These are phyloP conservation scores for Neurospora sp. DNA, from an alignment of 495 filamentous ascomycete genomes.

Conservation along the genomic window DNA sequence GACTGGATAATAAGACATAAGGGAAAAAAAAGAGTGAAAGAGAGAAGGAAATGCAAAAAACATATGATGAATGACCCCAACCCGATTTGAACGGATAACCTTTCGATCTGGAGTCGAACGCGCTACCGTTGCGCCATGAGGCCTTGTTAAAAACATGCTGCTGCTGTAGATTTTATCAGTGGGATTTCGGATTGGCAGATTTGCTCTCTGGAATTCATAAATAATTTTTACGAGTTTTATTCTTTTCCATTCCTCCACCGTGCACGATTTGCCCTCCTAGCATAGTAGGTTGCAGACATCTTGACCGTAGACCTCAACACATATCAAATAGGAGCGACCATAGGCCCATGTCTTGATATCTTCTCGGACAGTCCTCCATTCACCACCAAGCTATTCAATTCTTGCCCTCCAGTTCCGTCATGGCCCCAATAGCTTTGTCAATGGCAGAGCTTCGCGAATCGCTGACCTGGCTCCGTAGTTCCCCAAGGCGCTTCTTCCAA, in stretches of 20 bases:
- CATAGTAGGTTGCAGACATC: not conserved
- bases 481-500: not conserved
- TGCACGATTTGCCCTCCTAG: not conserved
- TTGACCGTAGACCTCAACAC: not conserved
- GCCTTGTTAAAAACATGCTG: not conserved
- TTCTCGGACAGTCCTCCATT: not conserved
- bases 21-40: not conserved
- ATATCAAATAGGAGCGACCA: not conserved
- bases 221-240: not conserved
- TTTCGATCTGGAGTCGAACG: conserved; percentile 38
- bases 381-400: not conserved
- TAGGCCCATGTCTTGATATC: not conserved
- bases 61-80: not conserved
- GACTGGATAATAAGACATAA: not conserved
- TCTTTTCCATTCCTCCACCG: not conserved
- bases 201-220: not conserved
- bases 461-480: not conserved
- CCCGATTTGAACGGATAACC: conserved; percentile 25
- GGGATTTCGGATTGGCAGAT: not conserved
- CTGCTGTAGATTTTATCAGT: not conserved
- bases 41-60: not conserved
- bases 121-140: conserved; percentile 31
- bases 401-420: not conserved
- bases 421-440: not conserved
- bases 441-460: not conserved